Evolutionary conservation across 805 yeast genomes (phyloP).

Genomic region (Ascoidea tarda): DNA sequence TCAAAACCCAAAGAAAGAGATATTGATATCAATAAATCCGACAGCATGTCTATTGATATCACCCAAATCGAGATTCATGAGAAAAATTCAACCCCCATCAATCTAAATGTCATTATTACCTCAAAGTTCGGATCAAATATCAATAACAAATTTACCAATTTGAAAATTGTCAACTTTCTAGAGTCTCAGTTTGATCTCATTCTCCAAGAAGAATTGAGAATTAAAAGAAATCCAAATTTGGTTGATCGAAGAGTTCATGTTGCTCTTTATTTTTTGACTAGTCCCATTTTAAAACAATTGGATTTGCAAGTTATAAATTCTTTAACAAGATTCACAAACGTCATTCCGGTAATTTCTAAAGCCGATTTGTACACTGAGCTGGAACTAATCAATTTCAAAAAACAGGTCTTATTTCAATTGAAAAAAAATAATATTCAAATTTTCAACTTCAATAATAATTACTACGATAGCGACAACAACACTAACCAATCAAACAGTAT

Average conservation of each 20-base stretch:
- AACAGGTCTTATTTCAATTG: constrained; percentile 40
- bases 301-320: constrained; percentile 62
- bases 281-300: constrained; percentile 43
- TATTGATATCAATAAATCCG: neutral
- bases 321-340: constrained; percentile 60
- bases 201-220: constrained; percentile 76
- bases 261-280: constrained; percentile 44
- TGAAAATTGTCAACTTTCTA: constrained; percentile 40
- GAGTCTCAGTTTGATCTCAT: constrained; percentile 71
- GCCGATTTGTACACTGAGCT: constrained; percentile 63
- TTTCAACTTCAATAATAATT: constrained; percentile 62
- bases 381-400: constrained; percentile 43
- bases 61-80: constrained; percentile 41
- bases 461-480: constrained; percentile 17
- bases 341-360: constrained; percentile 71
- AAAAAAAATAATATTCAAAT: constrained; percentile 42
- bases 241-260: constrained; percentile 69
- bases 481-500: neutral
- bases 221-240: constrained; percentile 73
- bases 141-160: constrained; percentile 39
- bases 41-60: neutral
- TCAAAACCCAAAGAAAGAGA: too few species aligned
- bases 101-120: constrained; percentile 49
- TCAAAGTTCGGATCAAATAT: constrained; percentile 72
- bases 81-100: constrained; percentile 34